Evolutionary conservation across 139 green algal species (phyloP).

Genomic region (Chlorella sp.): DNA sequence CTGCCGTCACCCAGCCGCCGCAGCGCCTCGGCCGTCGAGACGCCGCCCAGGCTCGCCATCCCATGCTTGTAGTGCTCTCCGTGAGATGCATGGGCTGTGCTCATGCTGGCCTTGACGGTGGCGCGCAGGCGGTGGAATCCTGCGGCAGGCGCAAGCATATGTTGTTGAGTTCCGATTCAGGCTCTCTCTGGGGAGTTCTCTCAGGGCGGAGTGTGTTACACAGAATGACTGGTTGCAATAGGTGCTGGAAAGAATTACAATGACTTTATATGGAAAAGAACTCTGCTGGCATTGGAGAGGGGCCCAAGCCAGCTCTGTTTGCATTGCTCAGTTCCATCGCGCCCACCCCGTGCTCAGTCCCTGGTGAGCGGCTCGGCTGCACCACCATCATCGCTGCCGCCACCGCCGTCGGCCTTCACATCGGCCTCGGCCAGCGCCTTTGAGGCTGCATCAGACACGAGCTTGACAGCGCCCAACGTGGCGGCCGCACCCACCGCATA

Average conservation of each 20-base stretch:
- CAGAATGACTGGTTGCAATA: too few relatives aligned
- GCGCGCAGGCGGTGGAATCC: too few relatives aligned
- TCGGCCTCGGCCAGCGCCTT: constrained; percentile 46
- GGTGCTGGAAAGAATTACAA: too few relatives aligned
- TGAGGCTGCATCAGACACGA: constrained; percentile 53
- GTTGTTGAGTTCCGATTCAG: too few relatives aligned
- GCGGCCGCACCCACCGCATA: constrained; percentile 62
- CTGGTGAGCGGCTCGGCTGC: not conserved
- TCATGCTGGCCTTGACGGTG: constrained; percentile 22
- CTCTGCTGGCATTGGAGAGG: too few relatives aligned
- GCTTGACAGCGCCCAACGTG: constrained; percentile 56
- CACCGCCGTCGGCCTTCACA: not conserved
- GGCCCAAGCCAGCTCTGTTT: too few relatives aligned
- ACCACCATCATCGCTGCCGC: not conserved
- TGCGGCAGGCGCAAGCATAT: too few relatives aligned
- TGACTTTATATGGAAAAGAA: too few relatives aligned
- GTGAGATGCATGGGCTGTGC: not conserved
- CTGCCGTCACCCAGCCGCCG: constrained; percentile 40
- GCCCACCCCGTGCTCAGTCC: too few relatives aligned
- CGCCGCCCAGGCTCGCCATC: constrained; percentile 12
- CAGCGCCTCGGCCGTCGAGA: constrained; percentile 32
- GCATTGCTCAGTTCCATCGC: too few relatives aligned
- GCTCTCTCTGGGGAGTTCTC: too few relatives aligned
- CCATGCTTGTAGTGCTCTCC: constrained; percentile 28
- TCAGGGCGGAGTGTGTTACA: too few relatives aligned